These are phyloP conservation scores for Oropetium thomaeum DNA, from an alignment of 176 grass and related monocot genomes.

Conservation along the genomic window DNA sequence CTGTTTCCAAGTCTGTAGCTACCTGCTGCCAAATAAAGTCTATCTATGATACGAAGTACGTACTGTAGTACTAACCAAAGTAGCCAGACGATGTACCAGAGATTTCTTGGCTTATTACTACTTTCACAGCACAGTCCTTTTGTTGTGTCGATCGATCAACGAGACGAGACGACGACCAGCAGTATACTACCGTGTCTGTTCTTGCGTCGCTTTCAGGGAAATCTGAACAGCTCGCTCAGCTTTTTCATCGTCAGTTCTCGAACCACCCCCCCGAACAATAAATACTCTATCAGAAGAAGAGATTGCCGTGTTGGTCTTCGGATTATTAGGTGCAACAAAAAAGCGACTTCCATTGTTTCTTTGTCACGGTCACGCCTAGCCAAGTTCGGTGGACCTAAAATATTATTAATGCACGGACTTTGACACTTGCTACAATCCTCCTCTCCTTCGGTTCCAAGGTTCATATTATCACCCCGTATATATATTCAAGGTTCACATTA, in stretches of 20 bases:
- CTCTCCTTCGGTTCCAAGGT: no score
- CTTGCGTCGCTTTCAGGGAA: background rate
- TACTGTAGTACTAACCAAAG: background rate
- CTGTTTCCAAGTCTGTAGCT: background rate
- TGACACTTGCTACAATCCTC: constrained; percentile 1
- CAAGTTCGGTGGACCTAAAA: constrained; percentile 12
- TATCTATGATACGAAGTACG: no score
- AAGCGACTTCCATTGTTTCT: constrained; percentile 3
- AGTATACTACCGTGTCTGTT: background rate
- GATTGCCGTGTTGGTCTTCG: background rate
- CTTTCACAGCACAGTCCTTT: no score
- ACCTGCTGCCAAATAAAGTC: no score
- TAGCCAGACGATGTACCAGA: no score
- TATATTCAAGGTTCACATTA: no score
- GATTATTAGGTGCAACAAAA: constrained; percentile 20
- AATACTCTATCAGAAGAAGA: no score
- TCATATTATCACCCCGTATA: no score
- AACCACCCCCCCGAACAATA: no score
- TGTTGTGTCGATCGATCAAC: no score
- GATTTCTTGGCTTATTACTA: no score
- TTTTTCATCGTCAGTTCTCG: no score
- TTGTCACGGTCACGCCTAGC: background rate
- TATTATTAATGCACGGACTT: background rate
- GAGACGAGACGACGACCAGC: background rate
- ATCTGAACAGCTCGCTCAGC: constrained; percentile 3